phyloP scores from a whole-genome alignment of 2,329 filamentous ascomycete genomes.

The Drechslerella dactyloides region DNA sequence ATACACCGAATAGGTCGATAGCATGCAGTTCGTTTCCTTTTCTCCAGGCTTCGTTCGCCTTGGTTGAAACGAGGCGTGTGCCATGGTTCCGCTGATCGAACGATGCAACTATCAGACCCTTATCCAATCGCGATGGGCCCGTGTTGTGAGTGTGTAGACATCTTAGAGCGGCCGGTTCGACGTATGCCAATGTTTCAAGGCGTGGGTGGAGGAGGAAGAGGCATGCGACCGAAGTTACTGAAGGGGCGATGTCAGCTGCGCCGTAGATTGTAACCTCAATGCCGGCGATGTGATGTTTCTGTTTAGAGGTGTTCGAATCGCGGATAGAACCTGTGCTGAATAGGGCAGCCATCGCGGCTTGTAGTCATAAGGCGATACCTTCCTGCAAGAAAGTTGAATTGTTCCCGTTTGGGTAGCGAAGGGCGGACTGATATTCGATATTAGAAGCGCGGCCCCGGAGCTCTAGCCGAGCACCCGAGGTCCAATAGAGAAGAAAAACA shows the following conservation, averaged over 20 bases:
- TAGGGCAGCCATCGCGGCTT: no score
- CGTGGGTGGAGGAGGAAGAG: conserved; percentile 93
- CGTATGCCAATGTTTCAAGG: conserved; percentile 71
- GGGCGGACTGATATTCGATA: no score
- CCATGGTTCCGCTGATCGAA: conserved; percentile 97
- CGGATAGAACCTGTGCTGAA: no score
- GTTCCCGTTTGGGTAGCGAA: no score
- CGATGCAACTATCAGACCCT: conserved; percentile 76
- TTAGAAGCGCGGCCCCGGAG: no score
- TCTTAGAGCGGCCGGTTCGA: conserved; percentile 75
- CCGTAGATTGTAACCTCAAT: conserved; percentile 82
- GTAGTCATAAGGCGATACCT: no score
- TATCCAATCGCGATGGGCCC: conserved; percentile 57
- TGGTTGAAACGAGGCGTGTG: conserved; percentile 60
- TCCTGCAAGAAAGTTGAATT: no score
- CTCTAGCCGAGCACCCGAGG: no score
- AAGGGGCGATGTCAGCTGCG: conserved; percentile 71
- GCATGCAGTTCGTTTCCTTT: conserved; percentile 80
- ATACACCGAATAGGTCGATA: conserved; percentile 85
- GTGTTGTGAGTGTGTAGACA: conserved; percentile 72
- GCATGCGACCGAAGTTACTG: conserved; percentile 68
- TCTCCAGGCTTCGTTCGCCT: conserved; percentile 77
- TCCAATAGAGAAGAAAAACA: no score
- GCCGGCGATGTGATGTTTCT: conserved; percentile 69
- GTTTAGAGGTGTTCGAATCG: conserved; percentile 34